Evolutionary conservation across 768 basidiomycete genomes (phyloP), one percentile per base, ranked within the genome.

Genomic region (Calocera viscosa): DNA sequence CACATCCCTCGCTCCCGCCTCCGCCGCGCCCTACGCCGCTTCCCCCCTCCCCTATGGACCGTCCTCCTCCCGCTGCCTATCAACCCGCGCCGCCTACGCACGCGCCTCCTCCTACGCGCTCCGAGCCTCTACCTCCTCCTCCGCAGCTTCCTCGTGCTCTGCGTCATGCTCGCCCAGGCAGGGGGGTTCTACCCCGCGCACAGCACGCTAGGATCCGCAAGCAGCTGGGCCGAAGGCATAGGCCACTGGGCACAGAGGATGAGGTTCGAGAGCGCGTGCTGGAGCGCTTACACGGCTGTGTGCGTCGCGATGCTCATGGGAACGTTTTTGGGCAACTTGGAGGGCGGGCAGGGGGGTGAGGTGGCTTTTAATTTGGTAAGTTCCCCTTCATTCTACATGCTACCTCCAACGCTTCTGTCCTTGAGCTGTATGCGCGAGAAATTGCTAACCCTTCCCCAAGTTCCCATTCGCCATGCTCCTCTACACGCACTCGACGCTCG

Each of bases 381-480:
- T 78, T 17, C 28, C 28, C 22, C 35, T 49, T 16, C 64, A 8
- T 28, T 35, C 49, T 68, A 17, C 16, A 19, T 22, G 65, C 67
- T 19, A 16, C 41, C 63, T 63, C 53, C 60, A n/a, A 63, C 64
- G 43, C 34, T 63, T 67, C 70, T 30, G 30, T 22, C 28, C 41
- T 30, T 32, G 53, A 11, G 69, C 67, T 47, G n/a, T n/a, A n/a
- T n/a, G n/a, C n/a, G n/a, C n/a, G n/a, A n/a, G n/a, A n/a, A n/a
- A n/a, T n/a, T n/a, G 24, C 65, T 41, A 71, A 47, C 41, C 34
- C 49, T 39, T 63, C 1, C 43, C 11, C 33, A 69, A 89, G 88
- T 83, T 90, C 69, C 87, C 86, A 24, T 91, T 90, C 70, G 84
- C 88, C 0, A 89, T 90, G 74, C 79, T 89, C 34, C 75, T 91